Evolutionary conservation across 2,329 filamentous ascomycete genomes (phyloP), one percentile per base, ranked within the genome.

Genomic region (Arachnomyces sp.): DNA sequence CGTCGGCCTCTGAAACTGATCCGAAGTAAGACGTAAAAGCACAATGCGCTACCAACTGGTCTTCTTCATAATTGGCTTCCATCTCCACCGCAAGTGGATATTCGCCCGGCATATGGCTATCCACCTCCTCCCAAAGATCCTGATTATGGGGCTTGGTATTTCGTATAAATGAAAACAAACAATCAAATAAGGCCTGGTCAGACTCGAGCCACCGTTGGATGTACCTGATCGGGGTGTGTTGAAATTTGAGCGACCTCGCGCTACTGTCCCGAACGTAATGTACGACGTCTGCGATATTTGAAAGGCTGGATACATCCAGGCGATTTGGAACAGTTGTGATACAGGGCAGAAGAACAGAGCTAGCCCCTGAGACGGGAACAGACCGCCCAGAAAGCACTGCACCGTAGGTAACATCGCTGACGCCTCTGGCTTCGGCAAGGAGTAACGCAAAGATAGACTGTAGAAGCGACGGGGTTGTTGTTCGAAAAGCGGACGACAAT

Each of bases 311-410:
- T 8, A 54, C 48, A 34, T 53, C 48, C 7, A 64, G 49, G n/a
- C 60, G 56, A 17, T 52, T 54, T 2, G 61, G 60, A 14, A 65
- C 53, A 4, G 61, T 65, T 2, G 56, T 59, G 30, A 64, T 60
- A 35, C 59, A 62, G 8, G 61, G 61, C 12, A 58, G 47, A 4
- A 61, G 44, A 8, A 64, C 57, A 0, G 49, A 51, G 6, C 61
- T 53, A 6, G 57, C 51, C 3, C 55, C 55, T 9, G 54, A 42
- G 9, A 59, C 49, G 7, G 59, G 51, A 3, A 60, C 47, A 17
- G 56, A 51, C 18, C 59, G 50, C 29, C 59, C 59, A 3, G 58
- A 61, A 9, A 61, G 53, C 4, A 62, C 53, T 31, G 51, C 43
- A 3, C 59, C 59, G 31, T 61, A 61, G 2, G 56, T 57, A 7